Evolutionary conservation across 2,329 filamentous ascomycete genomes (phyloP).

Genomic region (Ophiostoma himal-ulmi): DNA sequence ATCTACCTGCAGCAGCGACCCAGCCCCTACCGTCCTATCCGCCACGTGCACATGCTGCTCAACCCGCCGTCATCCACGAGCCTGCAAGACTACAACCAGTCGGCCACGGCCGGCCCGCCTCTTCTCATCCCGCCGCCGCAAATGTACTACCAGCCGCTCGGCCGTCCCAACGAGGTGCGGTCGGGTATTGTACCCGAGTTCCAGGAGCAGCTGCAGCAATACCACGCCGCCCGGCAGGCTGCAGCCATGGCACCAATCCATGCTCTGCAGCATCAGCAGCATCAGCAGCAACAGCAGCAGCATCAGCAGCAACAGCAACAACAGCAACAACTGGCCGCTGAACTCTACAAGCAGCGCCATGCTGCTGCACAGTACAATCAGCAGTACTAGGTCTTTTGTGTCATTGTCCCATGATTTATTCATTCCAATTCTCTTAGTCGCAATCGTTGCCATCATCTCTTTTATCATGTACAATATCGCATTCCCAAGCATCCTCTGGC

Average conservation of each 20-base stretch:
- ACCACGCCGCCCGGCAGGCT: conserved; percentile 13
- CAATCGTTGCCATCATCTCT: background rate
- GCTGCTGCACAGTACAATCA: background rate
- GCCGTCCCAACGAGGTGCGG: conserved; percentile 61
- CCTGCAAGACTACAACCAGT: conserved; percentile 62
- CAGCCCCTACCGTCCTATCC: conserved; percentile 88
- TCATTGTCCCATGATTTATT: background rate
- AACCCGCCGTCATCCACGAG: conserved; percentile 78
- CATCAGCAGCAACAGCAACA: background rate
- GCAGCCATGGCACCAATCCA: conserved; percentile 14
- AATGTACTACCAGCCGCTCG: conserved; percentile 78
- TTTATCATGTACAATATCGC: background rate
- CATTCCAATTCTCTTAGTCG: background rate
- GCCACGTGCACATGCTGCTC: conserved; percentile 82
- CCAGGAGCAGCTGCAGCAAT: conserved; percentile 18
- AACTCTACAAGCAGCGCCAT: background rate
- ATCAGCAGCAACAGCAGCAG: conserved; percentile 17
- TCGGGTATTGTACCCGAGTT: conserved; percentile 67
- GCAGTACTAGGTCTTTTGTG: background rate
- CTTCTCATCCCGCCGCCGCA: conserved; percentile 53
- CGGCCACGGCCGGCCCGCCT: conserved; percentile 34
- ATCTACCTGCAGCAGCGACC: conserved; percentile 81
- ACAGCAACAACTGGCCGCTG: background rate
- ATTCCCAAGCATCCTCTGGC: background rate
- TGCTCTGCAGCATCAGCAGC: conserved; percentile 21